A percentile compares a stretch with the other conserved stretches of the same genome.
These are phyloP conservation scores for Gaertneriomyces sp. DNA, from an alignment of 192 early-diverging fungal species.

Conservation along the genomic window DNA sequence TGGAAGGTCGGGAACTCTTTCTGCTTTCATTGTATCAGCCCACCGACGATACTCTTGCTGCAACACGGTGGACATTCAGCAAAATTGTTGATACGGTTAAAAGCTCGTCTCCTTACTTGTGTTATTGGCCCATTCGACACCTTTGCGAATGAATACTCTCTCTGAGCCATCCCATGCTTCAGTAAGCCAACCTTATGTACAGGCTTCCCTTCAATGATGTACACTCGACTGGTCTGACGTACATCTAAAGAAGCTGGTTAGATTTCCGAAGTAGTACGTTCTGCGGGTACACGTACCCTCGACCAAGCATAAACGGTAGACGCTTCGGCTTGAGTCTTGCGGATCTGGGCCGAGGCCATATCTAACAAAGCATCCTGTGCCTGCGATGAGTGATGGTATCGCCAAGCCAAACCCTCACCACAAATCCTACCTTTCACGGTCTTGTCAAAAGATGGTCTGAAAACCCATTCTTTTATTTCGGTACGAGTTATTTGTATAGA, in stretches of 20 bases:
- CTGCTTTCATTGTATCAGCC: conserved; percentile 17
- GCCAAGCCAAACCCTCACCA: neutral
- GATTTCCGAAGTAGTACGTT: neutral
- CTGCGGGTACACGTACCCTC: conserved; percentile 10
- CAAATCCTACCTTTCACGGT: conserved; percentile 18
- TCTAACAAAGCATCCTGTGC: conserved; percentile 20
- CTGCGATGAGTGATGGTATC: neutral
- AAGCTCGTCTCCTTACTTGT: conserved; percentile 4
- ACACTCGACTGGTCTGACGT: conserved; percentile 5
- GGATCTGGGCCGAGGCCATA: conserved; percentile 23
- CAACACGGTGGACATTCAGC: neutral
- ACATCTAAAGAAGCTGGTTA: conserved; percentile 3
- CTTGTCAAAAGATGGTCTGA: conserved; percentile 19
- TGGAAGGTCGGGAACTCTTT: conserved; percentile 5
- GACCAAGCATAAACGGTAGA: conserved; percentile 21
- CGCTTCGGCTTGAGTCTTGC: conserved; percentile 16
- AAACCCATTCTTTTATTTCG: conserved; percentile 19
- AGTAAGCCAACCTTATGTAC: conserved; percentile 19
- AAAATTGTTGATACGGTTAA: neutral
- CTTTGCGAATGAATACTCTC: conserved; percentile 24
- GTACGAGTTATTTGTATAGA: conserved; percentile 15
- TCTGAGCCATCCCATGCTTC: conserved; percentile 15
- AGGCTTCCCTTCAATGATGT: conserved; percentile 18
- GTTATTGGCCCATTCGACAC: conserved; percentile 21
- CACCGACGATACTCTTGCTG: conserved; percentile 22